Evolutionary conservation across 352 stramenopile genomes (phyloP), one percentile per base, ranked within the genome.

Genomic region (Phytophthora pseudosyringae): DNA sequence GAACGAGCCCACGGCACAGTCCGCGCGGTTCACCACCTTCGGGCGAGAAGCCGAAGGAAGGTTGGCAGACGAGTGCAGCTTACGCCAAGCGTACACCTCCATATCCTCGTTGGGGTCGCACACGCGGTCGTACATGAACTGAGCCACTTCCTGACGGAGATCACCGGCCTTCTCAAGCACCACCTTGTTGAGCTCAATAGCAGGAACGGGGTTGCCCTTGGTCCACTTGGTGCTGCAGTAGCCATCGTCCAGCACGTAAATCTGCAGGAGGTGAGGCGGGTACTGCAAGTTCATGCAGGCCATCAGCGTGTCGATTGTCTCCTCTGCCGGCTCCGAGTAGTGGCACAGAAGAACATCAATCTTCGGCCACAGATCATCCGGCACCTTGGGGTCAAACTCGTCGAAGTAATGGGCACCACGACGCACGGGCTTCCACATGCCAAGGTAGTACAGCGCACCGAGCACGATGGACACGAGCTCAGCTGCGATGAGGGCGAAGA

Each of bases 111-210:
- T 92, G 7, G 87, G 77, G 52, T 95, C 87, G 43, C 83, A 93
- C 44, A 95, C 87, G 31, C 87, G 87, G 60, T 95, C 87, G 60
- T 89, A 95, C 85, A 95, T 93, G 76, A 93, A 95, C 73, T 95
- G 87, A 15, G 87, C 87, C 1, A 95, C 75, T 70, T 95, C 87
- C 44, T 93, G 87, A 28, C 87, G 85, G 11, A 94, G 50, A 28
- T 95, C 89, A 16, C 89, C 89, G 2, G 84, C 65, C 36, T 87
- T 93, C 46, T 97, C 88, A 0, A 94, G 77, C 16, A 93, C 58
- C 9, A 76, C 70, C 65, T 91, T 92, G 75, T 95, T 90, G 0
- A 96, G 67, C 50, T 91, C 83, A 62, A 90, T 83, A 7, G 75
- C 67, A 38, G 79, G 83, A 49, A 89, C 67, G 0, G 85, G 78